Conservation (phyloP, 129 eudicot genomes). For the Solidago caesia region DNA sequence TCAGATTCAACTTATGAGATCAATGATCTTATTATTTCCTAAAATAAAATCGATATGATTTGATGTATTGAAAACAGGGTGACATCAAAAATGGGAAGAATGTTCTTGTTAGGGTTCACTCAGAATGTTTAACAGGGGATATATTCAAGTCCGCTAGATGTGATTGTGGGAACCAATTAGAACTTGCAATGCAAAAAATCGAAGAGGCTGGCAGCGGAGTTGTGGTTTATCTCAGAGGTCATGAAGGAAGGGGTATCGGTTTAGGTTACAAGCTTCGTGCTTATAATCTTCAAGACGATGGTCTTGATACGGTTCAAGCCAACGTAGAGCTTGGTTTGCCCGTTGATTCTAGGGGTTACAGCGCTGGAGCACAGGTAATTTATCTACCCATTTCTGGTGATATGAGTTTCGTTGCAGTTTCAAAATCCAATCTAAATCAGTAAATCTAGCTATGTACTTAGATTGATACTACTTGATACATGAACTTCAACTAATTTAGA, state of each 20-base stretch:
- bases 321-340: constrained; percentile 94
- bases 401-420: background rate
- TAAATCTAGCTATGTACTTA: background rate
- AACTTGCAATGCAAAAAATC: constrained; percentile 83
- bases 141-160: constrained; percentile 93
- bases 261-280: constrained; percentile 95
- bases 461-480: background rate
- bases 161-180: constrained; percentile 85
- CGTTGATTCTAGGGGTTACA: constrained; percentile 90
- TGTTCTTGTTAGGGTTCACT: constrained; percentile 87
- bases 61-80: constrained; percentile 48
- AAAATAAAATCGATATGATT: background rate
- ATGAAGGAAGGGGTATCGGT: constrained; percentile 95
- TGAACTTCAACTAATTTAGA: too few relatives aligned
- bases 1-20: background rate
- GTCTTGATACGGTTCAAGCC: constrained; percentile 96
- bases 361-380: constrained; percentile 88
- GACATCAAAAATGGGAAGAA: constrained; percentile 81
- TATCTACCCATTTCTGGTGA: background rate
- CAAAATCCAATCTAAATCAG: background rate
- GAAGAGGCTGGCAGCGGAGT: constrained; percentile 90
- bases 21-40: background rate
- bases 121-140: constrained; percentile 96
- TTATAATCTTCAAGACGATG: constrained; percentile 88
- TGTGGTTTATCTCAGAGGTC: constrained; percentile 88